Percentiles rank a stretch among this genome's conserved stretches.
Evolutionary conservation across 164 flowering plant species (phyloP).

Genomic region (Liquidambar formosana): DNA sequence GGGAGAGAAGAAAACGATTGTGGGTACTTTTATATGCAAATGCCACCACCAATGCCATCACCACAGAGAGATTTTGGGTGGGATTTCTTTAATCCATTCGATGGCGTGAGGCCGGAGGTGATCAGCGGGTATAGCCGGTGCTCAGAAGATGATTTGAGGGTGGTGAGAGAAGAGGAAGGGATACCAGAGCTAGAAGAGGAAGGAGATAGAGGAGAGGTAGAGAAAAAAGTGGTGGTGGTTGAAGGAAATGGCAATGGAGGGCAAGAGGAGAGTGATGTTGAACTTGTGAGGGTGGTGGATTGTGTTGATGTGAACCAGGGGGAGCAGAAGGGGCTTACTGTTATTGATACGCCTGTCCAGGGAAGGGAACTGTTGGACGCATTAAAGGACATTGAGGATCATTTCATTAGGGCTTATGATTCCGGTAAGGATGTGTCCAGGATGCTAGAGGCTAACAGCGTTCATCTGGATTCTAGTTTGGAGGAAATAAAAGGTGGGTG

Average conservation of each 20-base stretch:
- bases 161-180: slow-evolving; percentile 84
- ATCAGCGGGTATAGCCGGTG: slow-evolving; percentile 45
- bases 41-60: slow-evolving; percentile 59
- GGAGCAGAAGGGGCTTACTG: slow-evolving; percentile 57
- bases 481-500: slow-evolving; percentile 86
- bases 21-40: slow-evolving; percentile 56
- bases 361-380: slow-evolving; percentile 91
- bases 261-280: slow-evolving; percentile 20
- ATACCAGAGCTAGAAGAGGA: slow-evolving; percentile 69
- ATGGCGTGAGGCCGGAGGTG: slow-evolving; percentile 52
- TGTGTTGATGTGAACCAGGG: slow-evolving; percentile 27
- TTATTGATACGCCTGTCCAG: slow-evolving; percentile 55
- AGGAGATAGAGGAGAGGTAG: slow-evolving; percentile 30
- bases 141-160: slow-evolving; percentile 75
- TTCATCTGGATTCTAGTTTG: slow-evolving; percentile 63
- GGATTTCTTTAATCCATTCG: slow-evolving; percentile 78
- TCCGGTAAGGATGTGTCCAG: slow-evolving; percentile 83
- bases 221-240: slow-evolving; percentile 25
- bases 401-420: slow-evolving; percentile 77
- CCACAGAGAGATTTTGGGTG: slow-evolving; percentile 70
- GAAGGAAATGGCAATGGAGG: slow-evolving; percentile 25
- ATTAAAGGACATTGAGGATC: slow-evolving; percentile 76
- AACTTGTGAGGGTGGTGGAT: slow-evolving; percentile 26
- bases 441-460: slow-evolving; percentile 81
- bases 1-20: slow-evolving; percentile 24